Conservation (phyloP, 179 eudicot species). For the Silene vulgaris region DNA sequence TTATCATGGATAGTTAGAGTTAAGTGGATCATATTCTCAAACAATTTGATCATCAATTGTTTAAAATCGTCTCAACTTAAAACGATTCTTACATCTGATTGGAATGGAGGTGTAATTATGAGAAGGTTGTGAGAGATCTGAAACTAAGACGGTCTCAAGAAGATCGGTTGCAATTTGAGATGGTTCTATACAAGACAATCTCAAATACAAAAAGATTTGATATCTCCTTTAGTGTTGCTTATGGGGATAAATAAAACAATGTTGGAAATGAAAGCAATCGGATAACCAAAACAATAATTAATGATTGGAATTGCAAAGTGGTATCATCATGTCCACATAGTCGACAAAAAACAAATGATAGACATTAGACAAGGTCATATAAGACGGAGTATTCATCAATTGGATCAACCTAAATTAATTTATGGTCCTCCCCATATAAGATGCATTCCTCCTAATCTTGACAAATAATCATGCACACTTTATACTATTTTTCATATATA, state of each 20-base stretch:
- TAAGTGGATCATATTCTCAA: too few species aligned
- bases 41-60: too few species aligned
- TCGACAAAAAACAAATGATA: background rate
- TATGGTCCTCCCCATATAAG: background rate
- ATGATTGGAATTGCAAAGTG: slow-evolving; percentile 18
- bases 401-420: background rate
- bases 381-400: background rate
- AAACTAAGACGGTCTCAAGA: too few species aligned
- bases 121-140: too few species aligned
- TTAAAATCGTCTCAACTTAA: too few species aligned
- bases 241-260: background rate
- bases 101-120: too few species aligned
- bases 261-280: slow-evolving; percentile 25
- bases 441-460: background rate
- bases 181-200: too few species aligned
- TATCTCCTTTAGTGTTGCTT: background rate
- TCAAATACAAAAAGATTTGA: background rate
- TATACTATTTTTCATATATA: background rate
- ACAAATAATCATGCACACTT: background rate
- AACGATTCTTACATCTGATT: too few species aligned
- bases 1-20: too few species aligned
- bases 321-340: slow-evolving; percentile 28
- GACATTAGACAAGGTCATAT: background rate
- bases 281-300: slow-evolving; percentile 18
- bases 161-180: too few species aligned